Evolutionary conservation across 2,329 filamentous ascomycete species (phyloP), one percentile per base, ranked within the genome.

Genomic region (Alternaria rosae): DNA sequence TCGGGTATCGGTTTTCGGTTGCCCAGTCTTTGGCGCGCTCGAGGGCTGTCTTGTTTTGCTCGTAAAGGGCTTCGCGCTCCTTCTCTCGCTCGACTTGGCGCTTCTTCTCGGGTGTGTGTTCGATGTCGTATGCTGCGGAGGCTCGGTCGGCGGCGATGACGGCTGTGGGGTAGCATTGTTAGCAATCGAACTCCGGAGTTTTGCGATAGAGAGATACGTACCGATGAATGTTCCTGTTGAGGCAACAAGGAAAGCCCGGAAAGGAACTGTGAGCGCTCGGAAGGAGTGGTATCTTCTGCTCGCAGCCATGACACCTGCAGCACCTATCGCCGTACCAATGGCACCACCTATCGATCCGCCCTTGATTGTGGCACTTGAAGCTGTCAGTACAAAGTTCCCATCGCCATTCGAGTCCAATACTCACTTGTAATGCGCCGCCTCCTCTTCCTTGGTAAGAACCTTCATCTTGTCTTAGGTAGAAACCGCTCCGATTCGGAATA

Each of bases 361-460:
- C 78, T 88, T 90, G 70, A 98, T 76, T 64, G 96, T 95, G 62
- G 87, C 84, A 78, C 86, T 87, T 64, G 11, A 12, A 17, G 2
- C 30, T 20, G 47, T 74, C 56, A 76, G 68, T 28, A 65, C 15
- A 30, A 42, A 26, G 38, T 38, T 25, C 43, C 21, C 5, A 11
- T 13, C 10, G 12, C 8, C 38, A 1, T 15, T 26, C 21, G 25
- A 17, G 42, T 20, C 61, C 12, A 20, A 42, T 9, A 69, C 82
- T 53, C 81, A 89, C 87, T 85, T 83, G 87, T 96, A 97, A 86
- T 97, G 94, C 56, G 87, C 92, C 63, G 85, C 80, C 83, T 97
- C 94, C 83, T 97, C 92, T 87, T 97, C 93, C 79, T 94, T 93
- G 73, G 92, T 96, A 78, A 98, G 87, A 77, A 98, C 85, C 90